A percentile compares a stretch with the other conserved stretches of the same genome.
Conservation (phyloP, 495 filamentous ascomycete genomes). For the Aspergillus haitiensis region DNA sequence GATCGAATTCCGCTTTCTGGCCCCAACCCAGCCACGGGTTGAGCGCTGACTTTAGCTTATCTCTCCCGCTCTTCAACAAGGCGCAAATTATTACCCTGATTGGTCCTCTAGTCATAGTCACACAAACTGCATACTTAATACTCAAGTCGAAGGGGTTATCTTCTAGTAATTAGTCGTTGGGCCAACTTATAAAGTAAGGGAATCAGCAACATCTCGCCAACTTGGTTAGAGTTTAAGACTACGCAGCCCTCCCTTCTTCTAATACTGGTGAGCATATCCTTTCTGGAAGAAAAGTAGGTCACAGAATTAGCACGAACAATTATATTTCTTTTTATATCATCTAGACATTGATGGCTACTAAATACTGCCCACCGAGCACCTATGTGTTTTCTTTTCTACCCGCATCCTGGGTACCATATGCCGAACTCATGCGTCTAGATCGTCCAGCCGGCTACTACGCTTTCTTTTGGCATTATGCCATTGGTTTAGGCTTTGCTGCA, state of each 20-base stretch:
- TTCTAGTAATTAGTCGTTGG: background rate
- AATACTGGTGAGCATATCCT: too few relatives aligned
- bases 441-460: slow-evolving; percentile 35
- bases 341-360: background rate
- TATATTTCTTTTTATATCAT: too few relatives aligned
- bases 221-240: too few relatives aligned
- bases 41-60: too few relatives aligned
- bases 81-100: too few relatives aligned
- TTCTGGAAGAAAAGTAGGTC: too few relatives aligned
- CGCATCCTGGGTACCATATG: slow-evolving; percentile 57
- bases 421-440: slow-evolving; percentile 44
- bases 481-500: slow-evolving; percentile 33
- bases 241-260: too few relatives aligned
- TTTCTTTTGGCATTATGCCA: slow-evolving; percentile 35
- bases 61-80: too few relatives aligned
- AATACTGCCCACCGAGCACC: slow-evolving; percentile 1
- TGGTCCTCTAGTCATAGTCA: background rate
- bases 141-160: background rate
- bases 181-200: too few relatives aligned
- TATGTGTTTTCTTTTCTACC: slow-evolving; percentile 69
- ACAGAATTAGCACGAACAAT: too few relatives aligned
- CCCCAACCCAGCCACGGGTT: background rate
- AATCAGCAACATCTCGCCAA: too few relatives aligned
- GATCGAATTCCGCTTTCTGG: background rate
- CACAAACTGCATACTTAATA: background rate